phyloP scores from a whole-genome alignment of 73 alveolate species.

The Diophrys sp. region DNA sequence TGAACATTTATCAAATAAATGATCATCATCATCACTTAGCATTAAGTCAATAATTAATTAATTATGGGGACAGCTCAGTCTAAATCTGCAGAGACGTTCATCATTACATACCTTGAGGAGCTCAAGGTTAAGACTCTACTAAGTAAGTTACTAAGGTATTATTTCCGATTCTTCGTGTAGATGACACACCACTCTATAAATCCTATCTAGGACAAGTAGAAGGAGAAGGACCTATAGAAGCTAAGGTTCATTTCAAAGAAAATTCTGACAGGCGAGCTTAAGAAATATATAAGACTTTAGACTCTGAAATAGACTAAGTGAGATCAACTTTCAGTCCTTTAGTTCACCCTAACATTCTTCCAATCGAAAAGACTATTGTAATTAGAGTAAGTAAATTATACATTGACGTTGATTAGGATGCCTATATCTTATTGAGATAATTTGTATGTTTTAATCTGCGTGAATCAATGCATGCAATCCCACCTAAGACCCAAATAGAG shows the following conservation, averaged over 20 bases:
- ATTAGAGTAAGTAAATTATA: neutral
- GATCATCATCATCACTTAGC: too few species aligned
- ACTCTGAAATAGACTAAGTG: slow-evolving; percentile 7
- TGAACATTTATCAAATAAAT: too few species aligned
- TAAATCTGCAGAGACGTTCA: slow-evolving; percentile 42
- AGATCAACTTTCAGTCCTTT: neutral
- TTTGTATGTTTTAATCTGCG: slow-evolving; percentile 69
- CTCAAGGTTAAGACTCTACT: slow-evolving; percentile 16
- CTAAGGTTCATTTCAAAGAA: slow-evolving; percentile 38
- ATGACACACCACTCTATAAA: slow-evolving; percentile 31
- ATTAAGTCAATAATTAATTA: too few species aligned
- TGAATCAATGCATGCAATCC: slow-evolving; percentile 67
- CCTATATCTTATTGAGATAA: slow-evolving; percentile 60
- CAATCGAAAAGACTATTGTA: slow-evolving; percentile 21
- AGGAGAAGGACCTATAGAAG: slow-evolving; percentile 55
- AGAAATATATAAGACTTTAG: slow-evolving; percentile 16
- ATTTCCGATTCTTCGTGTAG: too few species aligned
- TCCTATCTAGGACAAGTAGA: slow-evolving; percentile 37
- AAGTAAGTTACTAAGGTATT: slow-evolving; percentile 11
- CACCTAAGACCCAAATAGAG: slow-evolving; percentile 66
- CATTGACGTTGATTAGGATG: slow-evolving; percentile 5
- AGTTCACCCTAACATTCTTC: slow-evolving; percentile 50
- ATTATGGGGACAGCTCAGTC: slow-evolving; percentile 42
- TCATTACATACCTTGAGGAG: slow-evolving; percentile 22
- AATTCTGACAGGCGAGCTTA: slow-evolving; percentile 10